phyloP scores from a whole-genome alignment of 1,284 basidiomycete genomes.

The Ustilago trichophora region DNA sequence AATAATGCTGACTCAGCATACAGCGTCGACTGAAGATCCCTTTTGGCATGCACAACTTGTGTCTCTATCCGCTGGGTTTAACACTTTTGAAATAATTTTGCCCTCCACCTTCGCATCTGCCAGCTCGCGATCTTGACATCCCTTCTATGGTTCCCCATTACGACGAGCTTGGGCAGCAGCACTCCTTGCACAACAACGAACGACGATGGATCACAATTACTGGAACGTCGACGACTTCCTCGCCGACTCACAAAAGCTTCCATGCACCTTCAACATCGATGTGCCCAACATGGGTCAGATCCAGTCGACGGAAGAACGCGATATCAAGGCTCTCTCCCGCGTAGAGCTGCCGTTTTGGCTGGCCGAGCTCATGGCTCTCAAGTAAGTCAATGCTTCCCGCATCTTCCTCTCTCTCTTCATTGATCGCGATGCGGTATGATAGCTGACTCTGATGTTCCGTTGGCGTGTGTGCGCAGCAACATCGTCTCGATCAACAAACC shows the following conservation, averaged over 20 bases:
- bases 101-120: no score
- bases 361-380: conserved; percentile 59
- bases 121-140: no score
- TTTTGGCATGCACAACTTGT: no score
- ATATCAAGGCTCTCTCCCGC: conserved; percentile 56
- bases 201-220: conserved; percentile 59
- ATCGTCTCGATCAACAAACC: conserved; percentile 60
- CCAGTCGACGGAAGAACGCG: conserved; percentile 48
- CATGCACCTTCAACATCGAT: conserved; percentile 59
- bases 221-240: conserved; percentile 62
- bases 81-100: no score
- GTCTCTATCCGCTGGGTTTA: no score
- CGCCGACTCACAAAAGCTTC: conserved; percentile 56
- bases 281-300: conserved; percentile 64
- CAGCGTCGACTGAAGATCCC: no score
- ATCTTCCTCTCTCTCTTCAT: no score
- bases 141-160: no score
- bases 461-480: conserved; percentile 28
- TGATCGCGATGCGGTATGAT: no score
- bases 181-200: neutral
- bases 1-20: no score
- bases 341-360: conserved; percentile 64
- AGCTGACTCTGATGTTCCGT: no score
- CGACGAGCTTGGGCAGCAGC: no score
- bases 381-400: conserved; percentile 50